Conservation (phyloP, 805 yeast genomes). For the Starmerella roubikii region DNA sequence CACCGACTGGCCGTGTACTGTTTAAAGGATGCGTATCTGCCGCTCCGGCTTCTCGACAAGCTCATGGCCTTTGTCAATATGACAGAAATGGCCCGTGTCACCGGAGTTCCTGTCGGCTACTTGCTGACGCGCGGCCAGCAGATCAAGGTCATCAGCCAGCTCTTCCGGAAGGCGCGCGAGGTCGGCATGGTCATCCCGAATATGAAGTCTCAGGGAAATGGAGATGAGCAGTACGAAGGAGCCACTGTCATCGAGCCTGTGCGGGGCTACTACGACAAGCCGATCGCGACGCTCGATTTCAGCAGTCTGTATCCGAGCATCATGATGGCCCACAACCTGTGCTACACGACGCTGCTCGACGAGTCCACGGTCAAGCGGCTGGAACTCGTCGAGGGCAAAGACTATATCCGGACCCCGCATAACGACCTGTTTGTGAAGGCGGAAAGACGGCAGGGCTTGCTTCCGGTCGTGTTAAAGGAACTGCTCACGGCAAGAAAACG, state of each 20-base stretch:
- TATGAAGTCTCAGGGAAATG: slow-evolving; percentile 60
- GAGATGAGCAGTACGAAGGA: slow-evolving; percentile 93
- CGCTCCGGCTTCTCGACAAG: slow-evolving; percentile 75
- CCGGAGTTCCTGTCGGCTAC: slow-evolving; percentile 94
- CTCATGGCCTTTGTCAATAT: slow-evolving; percentile 93
- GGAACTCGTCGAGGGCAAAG: slow-evolving; percentile 51
- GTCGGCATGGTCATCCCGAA: slow-evolving; percentile 85
- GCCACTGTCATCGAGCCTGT: slow-evolving; percentile 97
- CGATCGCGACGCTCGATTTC: slow-evolving; percentile 96
- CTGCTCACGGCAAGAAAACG: slow-evolving; percentile 80
- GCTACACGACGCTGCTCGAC: slow-evolving; percentile 80
- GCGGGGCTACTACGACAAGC: slow-evolving; percentile 91
- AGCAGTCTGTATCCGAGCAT: slow-evolving; percentile 94
- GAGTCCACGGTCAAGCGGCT: slow-evolving; percentile 48
- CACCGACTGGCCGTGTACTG: slow-evolving; percentile 94
- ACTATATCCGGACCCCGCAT: slow-evolving; percentile 78
- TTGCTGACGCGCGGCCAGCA: slow-evolving; percentile 90
- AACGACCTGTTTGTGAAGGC: slow-evolving; percentile 79
- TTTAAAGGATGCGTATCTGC: slow-evolving; percentile 88
- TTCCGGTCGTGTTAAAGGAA: slow-evolving; percentile 86
- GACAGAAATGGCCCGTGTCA: slow-evolving; percentile 98
- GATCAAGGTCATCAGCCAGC: slow-evolving; percentile 89
- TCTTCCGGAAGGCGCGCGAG: slow-evolving; percentile 81
- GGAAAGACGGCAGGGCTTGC: slow-evolving; percentile 58
- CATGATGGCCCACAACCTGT: slow-evolving; percentile 97